phyloP scores from a whole-genome alignment of 805 yeast species.

The Wickerhamiella spandovensis region DNA sequence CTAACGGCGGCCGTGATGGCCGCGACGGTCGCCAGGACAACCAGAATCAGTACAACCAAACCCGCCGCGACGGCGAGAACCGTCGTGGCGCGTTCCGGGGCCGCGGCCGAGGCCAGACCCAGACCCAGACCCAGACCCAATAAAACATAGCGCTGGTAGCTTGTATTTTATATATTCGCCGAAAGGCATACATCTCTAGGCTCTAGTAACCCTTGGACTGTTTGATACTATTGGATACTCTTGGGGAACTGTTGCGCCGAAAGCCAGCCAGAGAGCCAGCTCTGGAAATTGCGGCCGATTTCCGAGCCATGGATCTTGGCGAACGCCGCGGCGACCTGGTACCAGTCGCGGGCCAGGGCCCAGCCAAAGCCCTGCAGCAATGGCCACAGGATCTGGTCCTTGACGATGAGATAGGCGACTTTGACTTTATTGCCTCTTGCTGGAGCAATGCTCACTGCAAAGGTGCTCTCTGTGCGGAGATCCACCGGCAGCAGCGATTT shows the following conservation, averaged over 20 bases:
- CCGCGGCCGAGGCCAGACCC: not conserved
- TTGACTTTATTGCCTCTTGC: conserved; percentile 21
- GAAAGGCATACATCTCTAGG: no score
- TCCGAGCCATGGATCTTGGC: conserved; percentile 9
- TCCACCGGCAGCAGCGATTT: conserved; percentile 10
- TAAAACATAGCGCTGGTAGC: not conserved
- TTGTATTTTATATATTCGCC: not conserved
- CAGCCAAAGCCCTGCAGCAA: conserved; percentile 25
- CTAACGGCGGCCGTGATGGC: not conserved
- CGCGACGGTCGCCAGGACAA: not conserved
- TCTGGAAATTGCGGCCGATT: conserved; percentile 7
- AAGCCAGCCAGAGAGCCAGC: conserved; percentile 10
- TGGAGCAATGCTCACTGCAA: conserved; percentile 21
- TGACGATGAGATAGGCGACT: conserved; percentile 18
- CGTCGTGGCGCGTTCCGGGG: not conserved
- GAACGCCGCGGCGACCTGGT: conserved; percentile 7
- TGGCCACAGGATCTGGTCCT: conserved; percentile 25
- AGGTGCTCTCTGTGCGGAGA: conserved; percentile 22
- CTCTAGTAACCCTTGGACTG: no score
- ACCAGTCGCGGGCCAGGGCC: conserved; percentile 20
- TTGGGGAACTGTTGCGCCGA: not conserved
- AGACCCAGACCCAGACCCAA: no score
- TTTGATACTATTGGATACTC: no score
- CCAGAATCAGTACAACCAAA: no score
- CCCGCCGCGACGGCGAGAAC: not conserved